Conservation (phyloP, 441 rosid genomes). For the Gossypium gossypioides region DNA sequence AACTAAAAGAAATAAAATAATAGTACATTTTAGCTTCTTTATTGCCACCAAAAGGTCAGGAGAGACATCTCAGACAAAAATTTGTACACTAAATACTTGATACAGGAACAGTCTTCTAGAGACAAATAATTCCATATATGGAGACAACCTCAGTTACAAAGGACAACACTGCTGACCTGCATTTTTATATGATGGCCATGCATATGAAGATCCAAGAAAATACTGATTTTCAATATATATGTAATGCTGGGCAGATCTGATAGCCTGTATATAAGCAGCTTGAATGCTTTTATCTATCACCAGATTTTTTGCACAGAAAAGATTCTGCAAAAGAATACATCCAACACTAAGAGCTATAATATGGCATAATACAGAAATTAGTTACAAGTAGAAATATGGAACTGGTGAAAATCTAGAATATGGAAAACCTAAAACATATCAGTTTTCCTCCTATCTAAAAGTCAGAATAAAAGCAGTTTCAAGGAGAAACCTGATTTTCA, state of each 20-base stretch:
- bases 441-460: background rate
- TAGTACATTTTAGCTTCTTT: background rate
- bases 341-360: conserved; percentile 12
- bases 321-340: conserved; percentile 36
- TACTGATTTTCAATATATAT: conserved; percentile 71
- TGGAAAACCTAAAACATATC: background rate
- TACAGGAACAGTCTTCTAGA: background rate
- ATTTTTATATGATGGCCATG: conserved; percentile 51
- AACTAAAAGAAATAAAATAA: background rate
- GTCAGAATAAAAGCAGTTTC: conserved; percentile 15
- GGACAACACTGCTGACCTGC: conserved; percentile 37
- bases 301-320: conserved; percentile 41
- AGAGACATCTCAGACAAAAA: background rate
- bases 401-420: background rate
- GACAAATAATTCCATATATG: conserved; percentile 3
- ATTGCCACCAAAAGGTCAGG: background rate
- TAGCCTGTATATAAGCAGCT: conserved; percentile 60
- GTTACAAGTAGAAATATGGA: background rate
- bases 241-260: conserved; percentile 70
- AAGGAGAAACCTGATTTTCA: conserved; percentile 40
- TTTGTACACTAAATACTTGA: background rate
- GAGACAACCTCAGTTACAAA: background rate
- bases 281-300: conserved; percentile 67
- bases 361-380: background rate
- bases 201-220: conserved; percentile 70